phyloP scores from a whole-genome alignment of 345 rosid species.

The Eutrema yunnanense region DNA sequence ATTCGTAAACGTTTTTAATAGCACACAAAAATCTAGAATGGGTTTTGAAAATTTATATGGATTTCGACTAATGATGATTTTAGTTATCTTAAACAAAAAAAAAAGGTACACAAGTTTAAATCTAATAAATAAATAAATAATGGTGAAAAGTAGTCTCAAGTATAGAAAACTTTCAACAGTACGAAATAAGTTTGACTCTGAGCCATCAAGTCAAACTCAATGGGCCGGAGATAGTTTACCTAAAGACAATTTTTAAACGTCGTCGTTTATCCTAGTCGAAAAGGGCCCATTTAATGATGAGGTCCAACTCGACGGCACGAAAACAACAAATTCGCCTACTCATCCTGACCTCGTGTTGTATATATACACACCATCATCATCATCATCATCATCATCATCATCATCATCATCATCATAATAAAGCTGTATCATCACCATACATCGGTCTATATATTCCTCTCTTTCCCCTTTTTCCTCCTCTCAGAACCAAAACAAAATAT shows the following conservation, averaged over 20 bases:
- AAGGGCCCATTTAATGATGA: slow-evolving; percentile 14
- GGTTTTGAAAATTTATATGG: no score
- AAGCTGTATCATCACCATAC: neutral
- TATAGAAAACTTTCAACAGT: no score
- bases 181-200: neutral
- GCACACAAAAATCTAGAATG: no score
- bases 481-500: slow-evolving; percentile 24
- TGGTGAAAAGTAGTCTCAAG: no score
- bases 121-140: no score
- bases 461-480: slow-evolving; percentile 13
- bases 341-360: slow-evolving; percentile 27
- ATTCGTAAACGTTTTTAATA: no score
- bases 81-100: no score
- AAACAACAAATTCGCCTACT: slow-evolving; percentile 4
- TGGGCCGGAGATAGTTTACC: neutral
- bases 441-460: slow-evolving; percentile 28
- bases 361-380: neutral
- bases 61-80: no score
- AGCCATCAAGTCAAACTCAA: neutral
- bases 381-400: slow-evolving; percentile 8
- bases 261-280: slow-evolving; percentile 23
- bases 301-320: slow-evolving; percentile 42
- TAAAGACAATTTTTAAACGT: neutral
- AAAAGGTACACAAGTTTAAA: no score
- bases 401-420: slow-evolving; percentile 4